phyloP scores from a whole-genome alignment of 169 alveolate species.

The Babesia caballi region DNA sequence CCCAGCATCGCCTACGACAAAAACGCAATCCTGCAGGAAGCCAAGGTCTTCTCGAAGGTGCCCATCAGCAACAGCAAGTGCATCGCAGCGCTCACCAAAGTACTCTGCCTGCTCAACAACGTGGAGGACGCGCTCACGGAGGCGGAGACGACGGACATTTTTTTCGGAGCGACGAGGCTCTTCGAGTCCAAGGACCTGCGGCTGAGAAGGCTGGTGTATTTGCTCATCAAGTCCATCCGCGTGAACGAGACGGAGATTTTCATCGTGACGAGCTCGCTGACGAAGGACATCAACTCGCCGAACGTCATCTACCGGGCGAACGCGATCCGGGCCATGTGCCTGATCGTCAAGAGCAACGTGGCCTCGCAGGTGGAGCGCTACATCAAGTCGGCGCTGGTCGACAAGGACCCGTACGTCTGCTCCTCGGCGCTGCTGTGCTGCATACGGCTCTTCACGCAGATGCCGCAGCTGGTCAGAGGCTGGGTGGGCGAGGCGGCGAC shows the following conservation, averaged over 20 bases:
- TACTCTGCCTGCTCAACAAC: constrained; percentile 77
- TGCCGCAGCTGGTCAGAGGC: constrained; percentile 88
- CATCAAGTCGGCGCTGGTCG: constrained; percentile 89
- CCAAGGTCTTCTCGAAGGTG: constrained; percentile 84
- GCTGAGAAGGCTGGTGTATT: constrained; percentile 88
- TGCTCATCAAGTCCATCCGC: constrained; percentile 87
- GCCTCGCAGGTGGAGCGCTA: constrained; percentile 93
- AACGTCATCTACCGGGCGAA: constrained; percentile 92
- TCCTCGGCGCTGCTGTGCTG: constrained; percentile 92
- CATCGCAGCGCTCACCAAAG: constrained; percentile 78
- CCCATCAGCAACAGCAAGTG: constrained; percentile 82
- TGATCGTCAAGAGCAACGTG: constrained; percentile 89
- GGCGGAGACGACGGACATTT: constrained; percentile 87
- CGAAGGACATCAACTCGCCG: constrained; percentile 91
- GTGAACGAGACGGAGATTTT: constrained; percentile 90
- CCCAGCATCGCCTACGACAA: constrained; percentile 65
- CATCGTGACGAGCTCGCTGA: constrained; percentile 92
- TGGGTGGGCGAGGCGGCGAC: constrained; percentile 85
- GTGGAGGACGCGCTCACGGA: constrained; percentile 86
- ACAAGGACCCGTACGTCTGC: constrained; percentile 89
- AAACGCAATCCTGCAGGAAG: constrained; percentile 84
- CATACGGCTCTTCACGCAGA: constrained; percentile 81
- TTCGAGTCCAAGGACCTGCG: constrained; percentile 88
- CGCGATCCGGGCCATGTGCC: constrained; percentile 93
- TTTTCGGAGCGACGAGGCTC: constrained; percentile 92